Conservation (phyloP, 1,284 basidiomycete species). For the Melampsora occidentalis region DNA sequence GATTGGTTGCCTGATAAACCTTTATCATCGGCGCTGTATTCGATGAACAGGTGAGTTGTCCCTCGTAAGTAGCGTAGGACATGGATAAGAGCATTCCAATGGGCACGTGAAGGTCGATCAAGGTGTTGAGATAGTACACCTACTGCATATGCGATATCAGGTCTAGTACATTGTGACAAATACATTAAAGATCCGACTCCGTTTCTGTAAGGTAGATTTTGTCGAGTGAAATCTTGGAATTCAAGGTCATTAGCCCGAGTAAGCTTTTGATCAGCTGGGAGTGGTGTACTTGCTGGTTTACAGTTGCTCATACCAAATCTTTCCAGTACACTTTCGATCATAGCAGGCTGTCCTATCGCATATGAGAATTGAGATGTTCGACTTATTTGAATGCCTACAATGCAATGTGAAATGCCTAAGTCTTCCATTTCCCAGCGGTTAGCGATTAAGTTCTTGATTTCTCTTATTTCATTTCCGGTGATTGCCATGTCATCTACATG, state of each 20-base stretch:
- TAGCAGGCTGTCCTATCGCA: background rate
- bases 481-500: background rate
- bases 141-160: too few species aligned
- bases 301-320: background rate
- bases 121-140: conserved; percentile 9
- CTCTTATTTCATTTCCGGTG: background rate
- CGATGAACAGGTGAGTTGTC: background rate
- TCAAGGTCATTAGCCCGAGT: background rate
- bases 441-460: background rate
- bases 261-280: background rate
- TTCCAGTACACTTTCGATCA: background rate
- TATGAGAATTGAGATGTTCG: background rate
- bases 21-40: background rate
- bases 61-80: background rate
- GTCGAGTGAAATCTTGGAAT: background rate
- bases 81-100: conserved; percentile 2
- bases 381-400: background rate
- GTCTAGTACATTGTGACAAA: conserved; percentile 7
- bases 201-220: background rate
- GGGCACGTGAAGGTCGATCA: background rate
- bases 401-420: background rate
- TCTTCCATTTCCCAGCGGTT: background rate
- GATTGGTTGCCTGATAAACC: background rate
- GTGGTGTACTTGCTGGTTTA: background rate
- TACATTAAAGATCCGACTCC: background rate